phyloP scores from a whole-genome alignment of 176 grass and related monocot genomes.

The Echinochloa phyllopogon region DNA sequence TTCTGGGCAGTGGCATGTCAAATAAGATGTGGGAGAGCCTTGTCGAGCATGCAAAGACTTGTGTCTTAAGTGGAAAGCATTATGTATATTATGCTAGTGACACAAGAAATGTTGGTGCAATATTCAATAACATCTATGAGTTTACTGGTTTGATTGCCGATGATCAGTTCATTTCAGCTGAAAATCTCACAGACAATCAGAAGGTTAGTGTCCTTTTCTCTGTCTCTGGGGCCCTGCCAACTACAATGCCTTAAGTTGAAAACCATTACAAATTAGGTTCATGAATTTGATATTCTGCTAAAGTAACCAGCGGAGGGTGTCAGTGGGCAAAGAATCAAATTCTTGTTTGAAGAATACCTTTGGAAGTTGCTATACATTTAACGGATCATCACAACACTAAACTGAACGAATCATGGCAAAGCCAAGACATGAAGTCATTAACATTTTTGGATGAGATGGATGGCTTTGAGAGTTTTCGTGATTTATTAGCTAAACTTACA shows the following conservation, averaged over 20 bases:
- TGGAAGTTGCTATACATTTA: background rate
- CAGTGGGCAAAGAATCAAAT: background rate
- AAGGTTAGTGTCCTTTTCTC: conserved; percentile 57
- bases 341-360: conserved; percentile 4
- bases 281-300: conserved; percentile 12
- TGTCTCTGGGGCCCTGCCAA: background rate
- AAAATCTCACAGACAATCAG: conserved; percentile 78
- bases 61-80: conserved; percentile 83
- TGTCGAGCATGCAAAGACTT: conserved; percentile 94
- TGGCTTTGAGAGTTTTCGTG: background rate
- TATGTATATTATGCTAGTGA: conserved; percentile 79
- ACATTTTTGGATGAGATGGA: background rate
- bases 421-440: background rate
- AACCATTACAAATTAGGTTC: background rate
- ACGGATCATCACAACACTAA: background rate
- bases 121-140: conserved; percentile 96
- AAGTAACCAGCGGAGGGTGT: background rate
- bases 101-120: conserved; percentile 70
- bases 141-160: conserved; percentile 83
- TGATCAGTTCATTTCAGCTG: conserved; percentile 81
- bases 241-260: conserved; percentile 37
- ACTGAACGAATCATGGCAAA: background rate
- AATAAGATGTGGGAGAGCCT: conserved; percentile 99
- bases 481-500: background rate
- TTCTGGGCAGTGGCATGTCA: conserved; percentile 86